phyloP scores from a whole-genome alignment of 140 eudicot genomes.

The Artemisia princeps region DNA sequence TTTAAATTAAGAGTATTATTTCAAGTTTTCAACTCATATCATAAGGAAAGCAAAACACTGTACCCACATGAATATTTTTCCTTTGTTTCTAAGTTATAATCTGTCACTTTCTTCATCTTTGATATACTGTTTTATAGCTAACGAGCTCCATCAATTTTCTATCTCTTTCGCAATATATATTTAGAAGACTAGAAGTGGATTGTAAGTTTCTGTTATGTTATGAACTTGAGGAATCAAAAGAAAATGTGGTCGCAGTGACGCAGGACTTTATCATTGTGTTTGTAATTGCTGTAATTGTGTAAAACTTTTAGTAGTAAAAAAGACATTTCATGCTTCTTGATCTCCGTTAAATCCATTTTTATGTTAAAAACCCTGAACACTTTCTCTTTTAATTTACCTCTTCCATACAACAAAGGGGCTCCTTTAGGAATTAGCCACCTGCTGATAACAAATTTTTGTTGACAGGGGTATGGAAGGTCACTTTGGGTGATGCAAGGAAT shows the following conservation, averaged over 20 bases:
- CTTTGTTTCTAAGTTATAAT: neutral
- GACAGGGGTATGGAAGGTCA: constrained; percentile 87
- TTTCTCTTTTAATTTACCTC: neutral
- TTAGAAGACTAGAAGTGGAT: too few species aligned
- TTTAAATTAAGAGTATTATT: too few species aligned
- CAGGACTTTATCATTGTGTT: too few species aligned
- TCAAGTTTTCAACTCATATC: neutral
- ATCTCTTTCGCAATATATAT: too few species aligned
- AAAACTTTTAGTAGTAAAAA: neutral
- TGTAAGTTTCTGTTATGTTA: too few species aligned
- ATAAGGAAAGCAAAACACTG: neutral
- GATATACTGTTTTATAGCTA: neutral
- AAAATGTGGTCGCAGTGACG: too few species aligned
- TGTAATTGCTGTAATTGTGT: too few species aligned
- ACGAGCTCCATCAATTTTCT: too few species aligned
- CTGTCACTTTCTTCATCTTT: neutral
- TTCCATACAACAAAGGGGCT: neutral
- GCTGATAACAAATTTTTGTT: constrained; percentile 10
- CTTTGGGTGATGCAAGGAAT: constrained; percentile 97
- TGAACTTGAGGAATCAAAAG: too few species aligned
- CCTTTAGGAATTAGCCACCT: neutral
- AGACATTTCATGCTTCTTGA: neutral
- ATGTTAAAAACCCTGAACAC: neutral
- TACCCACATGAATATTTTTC: neutral
- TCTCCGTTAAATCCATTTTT: neutral